Base-by-base conservation (phyloP, 495 filamentous ascomycete species). In the Halenospora varia region DNA sequence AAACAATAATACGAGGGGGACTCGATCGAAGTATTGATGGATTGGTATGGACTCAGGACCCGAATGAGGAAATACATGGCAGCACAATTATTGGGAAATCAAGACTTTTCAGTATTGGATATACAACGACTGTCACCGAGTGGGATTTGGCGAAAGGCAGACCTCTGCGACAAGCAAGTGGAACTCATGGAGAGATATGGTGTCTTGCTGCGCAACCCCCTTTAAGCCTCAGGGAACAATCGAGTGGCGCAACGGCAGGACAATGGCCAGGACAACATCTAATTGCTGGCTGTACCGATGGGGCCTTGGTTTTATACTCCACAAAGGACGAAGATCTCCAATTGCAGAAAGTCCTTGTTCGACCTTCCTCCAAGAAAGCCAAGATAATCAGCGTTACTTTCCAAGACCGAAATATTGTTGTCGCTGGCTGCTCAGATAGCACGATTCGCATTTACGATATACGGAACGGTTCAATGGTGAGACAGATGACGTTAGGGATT, bases 131-230 rank as follows among this genome's bases (percentile, higher is more conserved):
- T 9, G 84, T 99, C 50, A 97, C 92, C 1, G 94, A 99, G 70
- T 99, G 94, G 94, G 86, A 97, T 74, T 70, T 97, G 10, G 82
- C 83, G 57, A 86, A 82, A 59, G 89, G 89, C 3, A 75, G 80
- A 51, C 89, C 91, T 8, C 73, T 84, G 68, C 82, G 87, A 26
- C 88, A 96, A 67, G 88, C 91, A 9, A 90, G 89, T 67, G 93
- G 93, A 18, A 96, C 93, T 70, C 88, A 96, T 68, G 92, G 93
- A 40, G 94, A 96, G 63, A 92, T 97, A 56, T 99, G 94, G 94
- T 96, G 92, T 71, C 77, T 97, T 56, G 88, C 86, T 57, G 89
- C 86, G n/a, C 94, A 97, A 74, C 94, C 95, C 18, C 68, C 76
- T 63, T 73, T 75, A 71, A 66, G 73, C 59, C 56, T 69, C 10